These are phyloP conservation scores for Citrus mangshanensis DNA, from an alignment of 345 rosid genomes.

Conservation along the genomic window DNA sequence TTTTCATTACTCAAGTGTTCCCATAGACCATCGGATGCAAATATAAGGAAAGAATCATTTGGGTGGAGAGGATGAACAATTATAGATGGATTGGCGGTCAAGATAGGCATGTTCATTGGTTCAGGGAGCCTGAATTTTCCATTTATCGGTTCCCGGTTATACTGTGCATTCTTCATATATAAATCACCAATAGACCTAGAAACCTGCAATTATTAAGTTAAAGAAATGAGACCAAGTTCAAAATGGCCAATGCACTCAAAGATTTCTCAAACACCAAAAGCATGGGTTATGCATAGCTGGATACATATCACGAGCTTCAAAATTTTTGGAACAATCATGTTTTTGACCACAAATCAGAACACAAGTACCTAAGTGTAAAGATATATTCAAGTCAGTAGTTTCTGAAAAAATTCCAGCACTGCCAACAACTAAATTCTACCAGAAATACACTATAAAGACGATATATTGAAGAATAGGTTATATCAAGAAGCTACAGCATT, in stretches of 20 bases:
- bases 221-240: not conserved
- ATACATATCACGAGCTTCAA: not conserved
- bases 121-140: slow-evolving; percentile 77
- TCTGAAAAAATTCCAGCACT: not conserved
- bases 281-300: not conserved
- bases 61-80: slow-evolving; percentile 66
- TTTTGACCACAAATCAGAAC: not conserved
- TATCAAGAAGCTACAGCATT: not conserved
- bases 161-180: slow-evolving; percentile 71
- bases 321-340: not conserved
- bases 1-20: slow-evolving; percentile 82
- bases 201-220: slow-evolving; percentile 45
- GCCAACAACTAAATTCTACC: not conserved
- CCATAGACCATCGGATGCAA: slow-evolving; percentile 98
- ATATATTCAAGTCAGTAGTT: not conserved
- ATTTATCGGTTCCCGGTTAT: slow-evolving; percentile 57
- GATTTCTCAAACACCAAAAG: not conserved
- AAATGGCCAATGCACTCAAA: not conserved
- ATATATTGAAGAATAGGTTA: not conserved
- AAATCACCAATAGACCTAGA: slow-evolving; percentile 86
- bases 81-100: slow-evolving; percentile 72
- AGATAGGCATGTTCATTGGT: slow-evolving; percentile 68
- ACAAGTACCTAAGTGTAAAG: not conserved
- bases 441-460: not conserved
- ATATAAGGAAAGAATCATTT: slow-evolving; percentile 81